Percentiles rank a stretch among this genome's conserved stretches.
These are phyloP conservation scores for Coelastrella sp. DNA, from an alignment of 139 green algal species.

Conservation along the genomic window DNA sequence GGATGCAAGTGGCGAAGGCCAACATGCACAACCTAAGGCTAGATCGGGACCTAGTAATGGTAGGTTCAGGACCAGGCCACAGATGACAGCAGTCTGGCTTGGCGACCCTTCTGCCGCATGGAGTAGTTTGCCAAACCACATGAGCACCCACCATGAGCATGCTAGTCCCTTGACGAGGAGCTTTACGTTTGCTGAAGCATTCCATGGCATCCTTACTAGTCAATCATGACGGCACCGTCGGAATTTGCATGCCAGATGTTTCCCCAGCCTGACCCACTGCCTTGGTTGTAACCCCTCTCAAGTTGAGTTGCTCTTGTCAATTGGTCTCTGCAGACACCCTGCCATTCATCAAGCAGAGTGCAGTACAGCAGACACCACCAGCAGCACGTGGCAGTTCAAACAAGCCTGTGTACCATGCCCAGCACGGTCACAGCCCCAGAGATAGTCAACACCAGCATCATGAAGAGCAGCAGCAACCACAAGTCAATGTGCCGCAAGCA, in stretches of 20 bases:
- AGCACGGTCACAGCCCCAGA: not conserved
- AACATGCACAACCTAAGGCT: not conserved
- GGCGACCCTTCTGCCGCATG: no score
- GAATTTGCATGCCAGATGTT: no score
- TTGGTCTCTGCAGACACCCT: no score
- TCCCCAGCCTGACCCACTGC: not conserved
- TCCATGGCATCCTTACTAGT: no score
- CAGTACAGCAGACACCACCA: not conserved
- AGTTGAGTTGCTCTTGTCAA: no score
- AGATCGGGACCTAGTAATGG: conserved; percentile 13
- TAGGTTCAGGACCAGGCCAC: not conserved
- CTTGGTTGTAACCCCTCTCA: not conserved
- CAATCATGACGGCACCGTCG: not conserved
- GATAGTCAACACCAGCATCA: not conserved
- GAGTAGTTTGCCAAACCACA: no score
- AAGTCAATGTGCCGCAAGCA: not conserved
- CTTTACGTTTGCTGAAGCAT: no score
- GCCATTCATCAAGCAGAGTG: no score
- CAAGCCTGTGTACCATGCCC: not conserved
- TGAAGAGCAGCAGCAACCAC: not conserved
- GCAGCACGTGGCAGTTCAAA: not conserved
- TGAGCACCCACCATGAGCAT: no score
- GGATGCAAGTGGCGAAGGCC: not conserved
- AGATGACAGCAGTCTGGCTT: not conserved
- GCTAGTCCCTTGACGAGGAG: no score